phyloP scores from a whole-genome alignment of 345 rosid genomes.

The Corchorus olitorius region DNA sequence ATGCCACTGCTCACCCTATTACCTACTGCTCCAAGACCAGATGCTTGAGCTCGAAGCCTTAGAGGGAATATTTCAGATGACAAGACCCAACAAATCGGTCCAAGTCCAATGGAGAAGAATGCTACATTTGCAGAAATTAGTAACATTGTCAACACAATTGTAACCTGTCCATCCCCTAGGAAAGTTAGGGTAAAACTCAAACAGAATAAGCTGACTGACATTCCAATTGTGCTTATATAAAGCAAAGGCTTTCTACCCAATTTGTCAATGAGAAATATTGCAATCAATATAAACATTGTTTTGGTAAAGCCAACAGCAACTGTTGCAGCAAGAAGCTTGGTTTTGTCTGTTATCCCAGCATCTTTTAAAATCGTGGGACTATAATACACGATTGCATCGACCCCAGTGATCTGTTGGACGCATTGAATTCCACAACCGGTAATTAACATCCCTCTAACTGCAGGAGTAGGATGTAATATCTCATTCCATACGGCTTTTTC shows the following conservation, averaged over 20 bases:
- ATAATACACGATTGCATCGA: slow-evolving; percentile 68
- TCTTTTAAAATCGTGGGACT: slow-evolving; percentile 64
- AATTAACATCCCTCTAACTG: slow-evolving; percentile 50
- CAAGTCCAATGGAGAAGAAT: slow-evolving; percentile 67
- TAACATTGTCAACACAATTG: slow-evolving; percentile 41
- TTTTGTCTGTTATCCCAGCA: slow-evolving; percentile 49
- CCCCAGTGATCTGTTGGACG: slow-evolving; percentile 70
- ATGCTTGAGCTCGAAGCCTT: slow-evolving; percentile 67
- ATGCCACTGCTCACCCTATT: slow-evolving; percentile 62
- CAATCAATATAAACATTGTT: slow-evolving; percentile 55
- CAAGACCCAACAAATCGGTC: slow-evolving; percentile 66
- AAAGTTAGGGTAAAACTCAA: slow-evolving; percentile 45
- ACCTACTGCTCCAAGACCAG: slow-evolving; percentile 60
- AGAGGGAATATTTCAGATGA: slow-evolving; percentile 67
- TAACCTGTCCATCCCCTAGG: slow-evolving; percentile 34
- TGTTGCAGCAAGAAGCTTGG: slow-evolving; percentile 60
- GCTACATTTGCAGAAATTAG: slow-evolving; percentile 62
- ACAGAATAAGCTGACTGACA: slow-evolving; percentile 56
- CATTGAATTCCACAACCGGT: slow-evolving; percentile 68
- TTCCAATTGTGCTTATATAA: slow-evolving; percentile 62
- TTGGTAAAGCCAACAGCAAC: slow-evolving; percentile 73
- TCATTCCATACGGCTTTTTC: slow-evolving; percentile 54
- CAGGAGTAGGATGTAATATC: slow-evolving; percentile 47
- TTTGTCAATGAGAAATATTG: slow-evolving; percentile 57
- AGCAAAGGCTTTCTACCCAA: slow-evolving; percentile 67